phyloP scores from a whole-genome alignment of 441 rosid genomes.

The Codiaeum variegatum region DNA sequence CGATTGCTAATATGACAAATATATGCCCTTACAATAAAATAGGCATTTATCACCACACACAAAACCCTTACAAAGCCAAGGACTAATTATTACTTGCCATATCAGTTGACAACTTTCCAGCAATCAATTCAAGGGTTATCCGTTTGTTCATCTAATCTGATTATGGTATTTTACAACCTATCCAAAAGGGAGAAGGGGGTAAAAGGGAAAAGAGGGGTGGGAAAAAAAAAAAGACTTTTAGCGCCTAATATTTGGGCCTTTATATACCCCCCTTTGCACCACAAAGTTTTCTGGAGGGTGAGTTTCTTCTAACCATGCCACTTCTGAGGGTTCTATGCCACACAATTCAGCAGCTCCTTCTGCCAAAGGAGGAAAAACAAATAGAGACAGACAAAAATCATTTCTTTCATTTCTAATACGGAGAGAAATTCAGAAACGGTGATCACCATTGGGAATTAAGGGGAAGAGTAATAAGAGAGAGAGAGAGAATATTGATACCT shows the following conservation, averaged over 20 bases:
- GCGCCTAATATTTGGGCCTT: conserved; percentile 45
- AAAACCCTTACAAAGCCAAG: conserved; percentile 26
- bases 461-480: neutral
- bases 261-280: conserved; percentile 37
- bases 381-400: neutral
- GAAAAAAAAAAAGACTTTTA: conserved; percentile 6
- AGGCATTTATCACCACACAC: conserved; percentile 17
- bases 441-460: neutral
- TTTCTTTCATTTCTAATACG: neutral
- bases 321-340: conserved; percentile 27
- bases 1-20: too few relatives aligned
- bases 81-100: conserved; percentile 25
- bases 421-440: neutral
- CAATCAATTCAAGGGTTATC: conserved; percentile 21
- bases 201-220: neutral
- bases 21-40: too few relatives aligned
- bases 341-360: conserved; percentile 26
- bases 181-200: neutral
- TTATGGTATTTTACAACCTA: conserved; percentile 13
- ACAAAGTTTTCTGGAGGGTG: conserved; percentile 40
- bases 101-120: conserved; percentile 25
- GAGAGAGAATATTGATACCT: conserved; percentile 15
- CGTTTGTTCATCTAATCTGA: conserved; percentile 25
- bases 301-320: conserved; percentile 39
- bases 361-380: neutral